A percentile compares a stretch with the other conserved stretches of the same genome.
phyloP scores from a whole-genome alignment of 768 basidiomycete species.

The Filobasidium floriforme region DNA sequence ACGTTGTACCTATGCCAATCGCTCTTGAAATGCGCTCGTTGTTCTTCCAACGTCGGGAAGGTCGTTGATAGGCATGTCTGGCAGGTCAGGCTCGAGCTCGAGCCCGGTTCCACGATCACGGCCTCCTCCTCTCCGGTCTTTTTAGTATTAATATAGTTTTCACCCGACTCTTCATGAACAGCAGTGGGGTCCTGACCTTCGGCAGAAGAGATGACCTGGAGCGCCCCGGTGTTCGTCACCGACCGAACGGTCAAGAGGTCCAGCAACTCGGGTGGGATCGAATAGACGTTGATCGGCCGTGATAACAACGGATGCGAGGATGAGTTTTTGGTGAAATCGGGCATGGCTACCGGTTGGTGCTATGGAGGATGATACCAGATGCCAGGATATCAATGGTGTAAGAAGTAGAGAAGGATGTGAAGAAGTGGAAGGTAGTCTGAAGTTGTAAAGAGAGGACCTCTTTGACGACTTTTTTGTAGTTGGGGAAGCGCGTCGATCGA shows the following conservation, averaged over 20 bases:
- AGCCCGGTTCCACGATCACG: not conserved
- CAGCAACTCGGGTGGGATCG: slow-evolving; percentile 62
- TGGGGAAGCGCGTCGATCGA: too few relatives aligned
- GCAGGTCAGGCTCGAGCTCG: slow-evolving; percentile 28
- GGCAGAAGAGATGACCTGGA: slow-evolving; percentile 29
- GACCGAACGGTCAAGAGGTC: slow-evolving; percentile 64
- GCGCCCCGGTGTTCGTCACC: slow-evolving; percentile 43
- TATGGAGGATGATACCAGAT: too few relatives aligned
- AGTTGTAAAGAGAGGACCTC: too few relatives aligned
- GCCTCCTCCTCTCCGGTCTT: slow-evolving; percentile 1
- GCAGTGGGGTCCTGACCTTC: too few relatives aligned
- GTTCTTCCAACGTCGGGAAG: slow-evolving; percentile 71
- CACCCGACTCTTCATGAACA: too few relatives aligned
- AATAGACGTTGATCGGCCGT: slow-evolving; percentile 54
- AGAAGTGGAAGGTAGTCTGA: too few relatives aligned
- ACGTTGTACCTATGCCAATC: slow-evolving; percentile 99
- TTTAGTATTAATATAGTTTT: too few relatives aligned
- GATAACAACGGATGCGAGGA: slow-evolving; percentile 12
- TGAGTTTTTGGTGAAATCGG: not conserved
- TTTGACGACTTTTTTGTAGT: too few relatives aligned
- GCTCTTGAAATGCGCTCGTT: slow-evolving; percentile 76
- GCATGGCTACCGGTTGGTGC: too few relatives aligned
- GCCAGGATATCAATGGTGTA: too few relatives aligned
- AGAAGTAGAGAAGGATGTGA: too few relatives aligned
- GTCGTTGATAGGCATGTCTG: slow-evolving; percentile 49